Evolutionary conservation across 805 yeast genomes (phyloP).

Genomic region (Lipomyces chichibuensis): DNA sequence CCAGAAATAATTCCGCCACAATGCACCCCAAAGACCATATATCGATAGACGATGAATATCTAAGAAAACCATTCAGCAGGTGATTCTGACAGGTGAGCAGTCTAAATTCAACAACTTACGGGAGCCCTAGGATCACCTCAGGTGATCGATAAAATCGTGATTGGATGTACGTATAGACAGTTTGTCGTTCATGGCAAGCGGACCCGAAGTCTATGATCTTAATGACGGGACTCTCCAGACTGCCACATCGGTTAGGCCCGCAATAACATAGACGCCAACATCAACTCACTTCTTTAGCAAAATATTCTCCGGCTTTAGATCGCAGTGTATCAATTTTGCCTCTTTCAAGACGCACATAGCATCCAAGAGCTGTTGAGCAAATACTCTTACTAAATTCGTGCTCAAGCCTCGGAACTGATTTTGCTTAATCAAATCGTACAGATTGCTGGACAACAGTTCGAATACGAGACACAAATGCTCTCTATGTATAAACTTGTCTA

Average conservation of each 20-base stretch:
- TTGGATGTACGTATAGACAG: conserved; percentile 92
- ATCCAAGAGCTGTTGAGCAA: conserved; percentile 79
- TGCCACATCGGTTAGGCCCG: not conserved
- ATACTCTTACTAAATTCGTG: conserved; percentile 73
- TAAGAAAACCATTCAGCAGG: not conserved
- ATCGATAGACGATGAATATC: conserved; percentile 82
- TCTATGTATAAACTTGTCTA: conserved; percentile 89
- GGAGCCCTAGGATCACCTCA: conserved; percentile 87
- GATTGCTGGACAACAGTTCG: conserved; percentile 82
- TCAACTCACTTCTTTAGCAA: conserved; percentile 57
- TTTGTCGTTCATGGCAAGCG: conserved; percentile 60
- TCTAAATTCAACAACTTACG: conserved; percentile 46
- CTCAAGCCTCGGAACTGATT: conserved; percentile 90
- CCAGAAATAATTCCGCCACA: conserved; percentile 84
- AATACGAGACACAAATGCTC: conserved; percentile 92
- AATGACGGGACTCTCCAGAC: conserved; percentile 77
- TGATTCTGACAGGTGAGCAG: not conserved
- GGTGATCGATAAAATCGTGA: conserved; percentile 95
- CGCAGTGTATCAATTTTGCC: conserved; percentile 90
- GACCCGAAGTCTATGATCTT: conserved; percentile 91
- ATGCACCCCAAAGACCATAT: conserved; percentile 98
- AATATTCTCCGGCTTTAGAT: conserved; percentile 94
- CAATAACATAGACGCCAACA: not conserved
- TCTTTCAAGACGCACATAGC: conserved; percentile 79
- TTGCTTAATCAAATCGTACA: conserved; percentile 88